Percentiles rank a stretch among this genome's conserved stretches.
phyloP scores from a whole-genome alignment of 768 basidiomycete species.

The Gloeophyllum trabeum region DNA sequence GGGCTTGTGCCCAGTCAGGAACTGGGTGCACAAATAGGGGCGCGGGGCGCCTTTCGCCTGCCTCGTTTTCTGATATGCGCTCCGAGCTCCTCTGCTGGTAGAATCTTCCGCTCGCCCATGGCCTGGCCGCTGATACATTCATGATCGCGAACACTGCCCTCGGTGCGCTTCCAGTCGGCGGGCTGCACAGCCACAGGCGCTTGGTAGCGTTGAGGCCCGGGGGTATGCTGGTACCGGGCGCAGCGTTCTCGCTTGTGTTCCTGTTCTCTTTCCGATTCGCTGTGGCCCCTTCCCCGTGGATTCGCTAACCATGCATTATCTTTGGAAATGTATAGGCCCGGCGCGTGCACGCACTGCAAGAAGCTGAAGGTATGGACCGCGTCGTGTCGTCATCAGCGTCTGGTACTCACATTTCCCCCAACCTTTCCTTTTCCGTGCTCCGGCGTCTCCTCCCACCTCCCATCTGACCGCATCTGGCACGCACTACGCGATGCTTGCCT shows the following conservation, averaged over 20 bases:
- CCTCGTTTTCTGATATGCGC: too few relatives aligned
- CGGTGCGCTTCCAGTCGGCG: background rate
- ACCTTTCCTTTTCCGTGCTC: background rate
- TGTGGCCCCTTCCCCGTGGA: slow-evolving; percentile 1
- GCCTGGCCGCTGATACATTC: too few relatives aligned
- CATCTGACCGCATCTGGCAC: background rate
- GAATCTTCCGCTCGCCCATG: too few relatives aligned
- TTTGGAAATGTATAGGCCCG: slow-evolving; percentile 41
- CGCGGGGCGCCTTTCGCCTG: too few relatives aligned
- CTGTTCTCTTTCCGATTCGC: background rate
- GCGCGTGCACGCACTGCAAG: slow-evolving; percentile 82
- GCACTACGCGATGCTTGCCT: slow-evolving; percentile 1
- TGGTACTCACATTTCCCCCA: background rate
- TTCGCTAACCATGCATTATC: slow-evolving; percentile 1
- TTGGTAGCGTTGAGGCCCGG: background rate
- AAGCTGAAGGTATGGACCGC: slow-evolving; percentile 61
- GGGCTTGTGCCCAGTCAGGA: too few relatives aligned
- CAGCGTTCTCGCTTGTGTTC: slow-evolving; percentile 1
- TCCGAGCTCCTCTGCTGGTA: too few relatives aligned
- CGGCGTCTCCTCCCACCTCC: background rate
- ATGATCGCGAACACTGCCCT: background rate
- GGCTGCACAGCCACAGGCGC: background rate
- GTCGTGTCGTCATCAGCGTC: background rate
- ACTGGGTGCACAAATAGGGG: too few relatives aligned
- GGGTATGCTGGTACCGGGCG: background rate